Percentiles rank a stretch among this genome's conserved stretches.
phyloP scores from a whole-genome alignment of 177 flowering plant species.

The Vitis hybrid region DNA sequence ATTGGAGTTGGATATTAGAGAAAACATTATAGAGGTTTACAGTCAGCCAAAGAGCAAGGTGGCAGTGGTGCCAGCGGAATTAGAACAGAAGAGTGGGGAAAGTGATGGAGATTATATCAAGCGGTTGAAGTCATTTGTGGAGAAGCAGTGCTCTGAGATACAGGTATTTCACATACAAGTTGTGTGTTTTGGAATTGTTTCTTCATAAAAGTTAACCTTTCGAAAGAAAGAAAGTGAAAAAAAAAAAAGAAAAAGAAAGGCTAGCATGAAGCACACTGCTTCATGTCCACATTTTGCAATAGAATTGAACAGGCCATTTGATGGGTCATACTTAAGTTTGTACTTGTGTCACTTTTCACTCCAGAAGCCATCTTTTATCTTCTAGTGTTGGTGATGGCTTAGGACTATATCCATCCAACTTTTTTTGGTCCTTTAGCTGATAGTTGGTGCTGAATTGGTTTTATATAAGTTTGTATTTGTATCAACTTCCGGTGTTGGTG shows the following conservation, averaged over 20 bases:
- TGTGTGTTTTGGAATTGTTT: neutral
- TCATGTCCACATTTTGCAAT: neutral
- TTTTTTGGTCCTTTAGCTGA: too few relatives aligned
- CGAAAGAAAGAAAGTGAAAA: neutral
- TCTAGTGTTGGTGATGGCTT: too few relatives aligned
- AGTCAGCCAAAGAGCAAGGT: slow-evolving; percentile 82
- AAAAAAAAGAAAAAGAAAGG: too few relatives aligned
- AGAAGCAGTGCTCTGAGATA: slow-evolving; percentile 88
- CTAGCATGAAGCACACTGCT: neutral
- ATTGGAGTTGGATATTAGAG: slow-evolving; percentile 74
- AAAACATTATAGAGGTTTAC: slow-evolving; percentile 69
- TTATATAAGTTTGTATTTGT: too few relatives aligned
- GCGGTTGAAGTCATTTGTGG: slow-evolving; percentile 73
- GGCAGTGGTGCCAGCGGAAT: slow-evolving; percentile 78
- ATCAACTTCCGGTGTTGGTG: too few relatives aligned
- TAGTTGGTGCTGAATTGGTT: too few relatives aligned
- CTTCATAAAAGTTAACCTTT: neutral
- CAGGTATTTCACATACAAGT: slow-evolving; percentile 56
- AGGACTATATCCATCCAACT: too few relatives aligned
- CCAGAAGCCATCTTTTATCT: too few relatives aligned
- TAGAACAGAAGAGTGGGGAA: slow-evolving; percentile 82
- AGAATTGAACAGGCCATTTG: neutral
- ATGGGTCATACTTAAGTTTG: neutral
- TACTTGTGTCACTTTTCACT: neutral
- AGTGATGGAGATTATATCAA: slow-evolving; percentile 69